Base-by-base conservation (phyloP, 2,329 filamentous ascomycete species). In the Aspergillus intermedius region DNA sequence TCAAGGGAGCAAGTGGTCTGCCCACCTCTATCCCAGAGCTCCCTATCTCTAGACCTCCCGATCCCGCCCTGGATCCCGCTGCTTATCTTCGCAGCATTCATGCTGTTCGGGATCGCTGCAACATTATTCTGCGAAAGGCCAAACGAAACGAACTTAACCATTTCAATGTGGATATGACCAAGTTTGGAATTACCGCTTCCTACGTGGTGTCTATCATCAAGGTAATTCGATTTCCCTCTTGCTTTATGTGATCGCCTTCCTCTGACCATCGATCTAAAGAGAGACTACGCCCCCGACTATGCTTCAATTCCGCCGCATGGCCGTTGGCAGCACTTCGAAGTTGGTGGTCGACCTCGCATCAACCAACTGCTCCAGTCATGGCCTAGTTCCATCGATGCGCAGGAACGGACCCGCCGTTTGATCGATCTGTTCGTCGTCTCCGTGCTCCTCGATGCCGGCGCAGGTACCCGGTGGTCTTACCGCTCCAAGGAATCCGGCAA, bases 141-240 rank as follows among this genome's bases (percentile, higher is more conserved):
- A 77, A 87, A 61, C 78, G 77, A 56, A 88, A 95, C 63, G 77
- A 87, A 58, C 78, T 95, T 53, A 81, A 80, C 58, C 91, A 96
- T 67, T 96, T 96, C 61, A 85, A 88, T 55, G 89, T 95, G 43
- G 91, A 96, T 68, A 82, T 91, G 77, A 72, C 70, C 70, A 94
- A 91, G 70, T 91, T 95, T 66, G 71, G 77, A 42, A 87, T 91
- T 55, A 91, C 91, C 1, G 88, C 91, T 12, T 80, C 80, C 41
- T 95, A 95, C 66, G 87, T 95, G 8, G 84, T 91, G n/a, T 84
- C 87, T 37, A 91, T 96, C 55, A 95, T 96, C 75, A 95, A 94
- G 86, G 90, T 91, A 74, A 57, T 52, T 15, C 30, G 35, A 25
- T n/a, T 9, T 22, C 9, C 22, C 32, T n/a, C 25, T 44, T 30